Evolutionary conservation across 129 eudicot species (phyloP).

Genomic region (Artemisia tridentata): DNA sequence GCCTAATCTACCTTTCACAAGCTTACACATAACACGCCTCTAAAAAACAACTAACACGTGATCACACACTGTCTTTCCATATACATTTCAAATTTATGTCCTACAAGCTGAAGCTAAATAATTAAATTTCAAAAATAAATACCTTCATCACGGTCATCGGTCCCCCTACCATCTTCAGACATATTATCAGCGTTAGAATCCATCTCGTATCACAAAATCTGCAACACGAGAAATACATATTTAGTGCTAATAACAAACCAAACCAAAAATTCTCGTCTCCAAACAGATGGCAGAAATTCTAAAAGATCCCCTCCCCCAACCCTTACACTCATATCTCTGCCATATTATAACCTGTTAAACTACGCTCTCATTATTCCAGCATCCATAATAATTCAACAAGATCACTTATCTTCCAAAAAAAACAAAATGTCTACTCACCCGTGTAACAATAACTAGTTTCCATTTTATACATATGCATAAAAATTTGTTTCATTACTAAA

Average conservation of each 20-base stretch:
- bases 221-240: slow-evolving; percentile 16
- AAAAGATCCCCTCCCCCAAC: too few species aligned
- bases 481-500: too few species aligned
- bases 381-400: too few species aligned
- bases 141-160: slow-evolving; percentile 49
- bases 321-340: too few species aligned
- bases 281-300: too few species aligned
- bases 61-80: not conserved
- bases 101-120: slow-evolving; percentile 2
- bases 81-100: not conserved
- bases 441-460: too few species aligned
- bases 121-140: slow-evolving; percentile 5
- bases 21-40: not conserved
- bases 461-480: too few species aligned
- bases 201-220: slow-evolving; percentile 29
- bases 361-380: too few species aligned
- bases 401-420: too few species aligned
- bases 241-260: slow-evolving; percentile 16
- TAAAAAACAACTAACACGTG: slow-evolving; percentile 6
- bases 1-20: slow-evolving; percentile 5
- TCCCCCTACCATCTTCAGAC: slow-evolving; percentile 40
- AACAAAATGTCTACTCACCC: too few species aligned
- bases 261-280: too few species aligned
- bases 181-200: slow-evolving; percentile 35
- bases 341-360: too few species aligned